Conservation (phyloP, 305 asterid genomes). For the Solanum aculeatissimum region DNA sequence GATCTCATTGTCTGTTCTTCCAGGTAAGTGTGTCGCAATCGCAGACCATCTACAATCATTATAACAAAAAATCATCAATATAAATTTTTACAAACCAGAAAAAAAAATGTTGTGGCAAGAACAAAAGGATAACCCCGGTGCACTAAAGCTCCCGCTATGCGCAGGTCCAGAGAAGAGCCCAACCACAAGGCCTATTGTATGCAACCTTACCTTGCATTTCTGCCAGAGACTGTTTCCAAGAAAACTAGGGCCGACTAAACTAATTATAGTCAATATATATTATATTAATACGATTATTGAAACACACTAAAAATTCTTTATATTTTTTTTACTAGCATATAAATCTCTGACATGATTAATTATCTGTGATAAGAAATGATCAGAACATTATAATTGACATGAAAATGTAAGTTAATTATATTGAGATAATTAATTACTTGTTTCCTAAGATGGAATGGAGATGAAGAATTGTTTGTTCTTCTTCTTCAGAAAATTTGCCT, state of each 20-base stretch:
- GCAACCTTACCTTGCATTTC: too few relatives aligned
- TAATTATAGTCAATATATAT: neutral
- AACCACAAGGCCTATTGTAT: too few relatives aligned
- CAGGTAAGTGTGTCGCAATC: slow-evolving; percentile 21
- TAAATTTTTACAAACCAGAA: neutral
- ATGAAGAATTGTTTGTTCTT: slow-evolving; percentile 23
- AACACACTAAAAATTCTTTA: neutral
- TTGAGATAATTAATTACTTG: slow-evolving; percentile 4
- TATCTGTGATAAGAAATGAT: neutral
- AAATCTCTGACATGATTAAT: neutral
- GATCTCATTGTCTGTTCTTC: slow-evolving; percentile 34
- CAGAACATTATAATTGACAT: neutral
- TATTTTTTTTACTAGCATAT: neutral
- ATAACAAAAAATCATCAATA: neutral
- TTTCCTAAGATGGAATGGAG: slow-evolving; percentile 24
- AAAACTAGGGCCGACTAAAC: neutral
- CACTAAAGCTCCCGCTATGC: too few relatives aligned
- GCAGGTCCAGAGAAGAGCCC: too few relatives aligned
- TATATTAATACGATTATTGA: neutral
- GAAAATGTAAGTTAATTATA: neutral
- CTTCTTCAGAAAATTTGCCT: slow-evolving; percentile 17
- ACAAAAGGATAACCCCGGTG: too few relatives aligned
- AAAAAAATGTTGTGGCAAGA: neutral
- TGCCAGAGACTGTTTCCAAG: too few relatives aligned
- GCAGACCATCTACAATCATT: slow-evolving; percentile 24